These are phyloP conservation scores for Aquilaria yunnanensis DNA, from an alignment of 345 rosid genomes.

Conservation along the genomic window DNA sequence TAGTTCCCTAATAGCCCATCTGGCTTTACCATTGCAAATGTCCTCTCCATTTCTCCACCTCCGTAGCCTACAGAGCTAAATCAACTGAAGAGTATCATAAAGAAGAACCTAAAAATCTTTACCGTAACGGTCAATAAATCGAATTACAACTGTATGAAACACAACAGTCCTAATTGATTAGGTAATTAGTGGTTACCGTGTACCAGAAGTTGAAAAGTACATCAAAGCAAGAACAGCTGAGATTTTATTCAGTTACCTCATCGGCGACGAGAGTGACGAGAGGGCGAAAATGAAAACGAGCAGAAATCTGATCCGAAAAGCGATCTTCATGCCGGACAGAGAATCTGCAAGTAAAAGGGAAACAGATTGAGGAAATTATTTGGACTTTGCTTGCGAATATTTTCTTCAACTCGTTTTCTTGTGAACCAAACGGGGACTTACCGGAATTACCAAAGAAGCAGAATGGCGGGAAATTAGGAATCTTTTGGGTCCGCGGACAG, in stretches of 20 bases:
- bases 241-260: conserved; percentile 3
- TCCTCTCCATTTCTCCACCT: conserved; percentile 37
- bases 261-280: conserved; percentile 2
- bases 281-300: conserved; percentile 2
- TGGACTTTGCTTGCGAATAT: too few relatives aligned
- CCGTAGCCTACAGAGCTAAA: conserved; percentile 36
- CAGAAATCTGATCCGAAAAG: conserved; percentile 1
- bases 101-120: not conserved
- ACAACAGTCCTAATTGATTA: too few relatives aligned
- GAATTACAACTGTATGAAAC: too few relatives aligned
- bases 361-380: not conserved
- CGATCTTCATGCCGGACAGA: conserved; percentile 1
- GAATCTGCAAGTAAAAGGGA: not conserved
- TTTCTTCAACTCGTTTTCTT: not conserved
- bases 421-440: conserved; percentile 2
- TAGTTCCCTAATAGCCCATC: conserved; percentile 71
- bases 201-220: too few relatives aligned
- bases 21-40: conserved; percentile 76
- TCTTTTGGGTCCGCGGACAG: not conserved
- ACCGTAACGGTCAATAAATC: too few relatives aligned
- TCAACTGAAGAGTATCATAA: conserved; percentile 3
- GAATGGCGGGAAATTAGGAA: conserved; percentile 15
- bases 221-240: too few relatives aligned
- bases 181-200: too few relatives aligned
- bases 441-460: not conserved